Evolutionary conservation across 2,329 filamentous ascomycete genomes (phyloP).

Genomic region (Fusarium siculi): DNA sequence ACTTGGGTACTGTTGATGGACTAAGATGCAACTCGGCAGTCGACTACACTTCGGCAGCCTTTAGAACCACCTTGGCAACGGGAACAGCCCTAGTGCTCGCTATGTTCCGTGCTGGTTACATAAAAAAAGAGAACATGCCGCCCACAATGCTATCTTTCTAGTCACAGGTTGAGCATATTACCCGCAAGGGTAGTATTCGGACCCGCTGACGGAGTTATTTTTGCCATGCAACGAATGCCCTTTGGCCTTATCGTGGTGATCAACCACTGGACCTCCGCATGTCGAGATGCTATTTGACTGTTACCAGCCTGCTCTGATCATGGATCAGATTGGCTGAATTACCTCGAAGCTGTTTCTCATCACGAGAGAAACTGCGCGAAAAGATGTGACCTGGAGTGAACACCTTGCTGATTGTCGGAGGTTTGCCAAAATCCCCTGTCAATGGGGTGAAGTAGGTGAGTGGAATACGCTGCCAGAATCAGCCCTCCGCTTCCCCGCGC

Average conservation of each 20-base stretch:
- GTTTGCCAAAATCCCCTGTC: slow-evolving; percentile 4
- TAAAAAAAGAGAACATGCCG: not conserved
- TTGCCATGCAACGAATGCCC: slow-evolving; percentile 9
- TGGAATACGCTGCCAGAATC: slow-evolving; percentile 19
- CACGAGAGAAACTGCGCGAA: not conserved
- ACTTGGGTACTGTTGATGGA: slow-evolving; percentile 10
- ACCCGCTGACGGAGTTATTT: slow-evolving; percentile 17
- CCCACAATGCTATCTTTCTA: slow-evolving; percentile 13
- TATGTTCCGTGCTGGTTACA: slow-evolving; percentile 2
- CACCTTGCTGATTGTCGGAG: not conserved
- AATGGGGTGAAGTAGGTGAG: slow-evolving; percentile 7
- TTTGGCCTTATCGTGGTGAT: not conserved
- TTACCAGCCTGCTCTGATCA: not conserved
- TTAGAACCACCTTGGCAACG: not conserved
- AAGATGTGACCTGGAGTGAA: slow-evolving; percentile 1
- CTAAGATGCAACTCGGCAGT: slow-evolving; percentile 19
- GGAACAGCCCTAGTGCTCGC: not conserved
- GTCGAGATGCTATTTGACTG: slow-evolving; percentile 1
- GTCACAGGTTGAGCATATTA: slow-evolving; percentile 5
- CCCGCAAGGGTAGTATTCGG: slow-evolving; percentile 16
- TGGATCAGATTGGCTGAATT: not conserved
- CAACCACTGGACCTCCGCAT: not conserved
- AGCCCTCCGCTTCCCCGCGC: slow-evolving; percentile 32
- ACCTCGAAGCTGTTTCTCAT: not conserved
- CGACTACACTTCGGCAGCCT: not conserved